A percentile compares a stretch with the other conserved stretches of the same genome.
phyloP scores from a whole-genome alignment of 2,329 filamentous ascomycete genomes.

The Claviceps sp. region DNA sequence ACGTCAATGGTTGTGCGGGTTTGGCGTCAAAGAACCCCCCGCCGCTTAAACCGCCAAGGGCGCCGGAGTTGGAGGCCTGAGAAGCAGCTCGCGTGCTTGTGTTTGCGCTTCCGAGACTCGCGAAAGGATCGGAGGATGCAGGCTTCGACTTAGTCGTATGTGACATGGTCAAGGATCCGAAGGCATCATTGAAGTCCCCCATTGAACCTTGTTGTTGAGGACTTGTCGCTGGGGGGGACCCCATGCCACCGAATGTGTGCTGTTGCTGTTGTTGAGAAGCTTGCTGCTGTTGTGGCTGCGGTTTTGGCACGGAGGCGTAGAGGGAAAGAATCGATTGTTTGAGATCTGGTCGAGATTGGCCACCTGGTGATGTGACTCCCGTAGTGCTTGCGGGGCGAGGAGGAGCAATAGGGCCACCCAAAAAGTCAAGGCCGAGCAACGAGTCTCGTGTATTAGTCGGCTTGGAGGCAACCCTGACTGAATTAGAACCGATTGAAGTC shows the following conservation, averaged over 20 bases:
- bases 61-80: constrained; percentile 22
- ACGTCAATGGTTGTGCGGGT: constrained; percentile 42
- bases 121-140: constrained; percentile 40
- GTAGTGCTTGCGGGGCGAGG: constrained; percentile 72
- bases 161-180: constrained; percentile 32
- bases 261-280: constrained; percentile 22
- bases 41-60: constrained; percentile 46
- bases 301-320: constrained; percentile 72
- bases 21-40: constrained; percentile 75
- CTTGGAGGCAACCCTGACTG: constrained; percentile 45
- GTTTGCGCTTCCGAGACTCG: constrained; percentile 35
- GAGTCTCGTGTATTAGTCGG: constrained; percentile 73
- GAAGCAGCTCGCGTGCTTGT: constrained; percentile 21
- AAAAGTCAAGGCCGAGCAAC: constrained; percentile 82
- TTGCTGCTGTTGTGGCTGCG: constrained; percentile 48
- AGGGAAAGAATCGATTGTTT: constrained; percentile 96
- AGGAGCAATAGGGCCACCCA: constrained; percentile 61
- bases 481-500: constrained; percentile 56
- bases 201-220: constrained; percentile 36
- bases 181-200: constrained; percentile 68
- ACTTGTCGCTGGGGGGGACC: constrained; percentile 37
- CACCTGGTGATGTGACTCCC: constrained; percentile 43
- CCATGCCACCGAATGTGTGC: constrained; percentile 50
- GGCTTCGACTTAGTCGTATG: constrained; percentile 29
- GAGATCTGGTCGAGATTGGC: constrained; percentile 74